A percentile compares a stretch with the other conserved stretches of the same genome.
These are phyloP conservation scores for Tuber calosporum DNA, from an alignment of 495 filamentous ascomycete genomes.

Conservation along the genomic window DNA sequence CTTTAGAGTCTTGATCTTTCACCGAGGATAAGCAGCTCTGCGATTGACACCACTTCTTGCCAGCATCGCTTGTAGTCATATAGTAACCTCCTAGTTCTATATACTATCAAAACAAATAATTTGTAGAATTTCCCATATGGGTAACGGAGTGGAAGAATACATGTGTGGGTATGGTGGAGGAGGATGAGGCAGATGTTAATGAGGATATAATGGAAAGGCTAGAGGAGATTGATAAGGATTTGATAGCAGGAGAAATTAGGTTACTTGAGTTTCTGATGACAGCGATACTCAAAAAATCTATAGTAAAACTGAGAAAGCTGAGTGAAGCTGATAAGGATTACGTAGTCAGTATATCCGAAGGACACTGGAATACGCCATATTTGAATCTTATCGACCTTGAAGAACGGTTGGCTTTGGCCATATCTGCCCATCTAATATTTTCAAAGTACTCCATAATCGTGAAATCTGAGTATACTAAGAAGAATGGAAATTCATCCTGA, in stretches of 20 bases:
- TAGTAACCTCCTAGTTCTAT: too few species aligned
- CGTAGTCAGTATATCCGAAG: not conserved
- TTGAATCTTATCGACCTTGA: constrained; percentile 9
- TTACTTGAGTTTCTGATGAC: constrained; percentile 3
- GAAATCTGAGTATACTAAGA: constrained; percentile 1
- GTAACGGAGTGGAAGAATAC: too few species aligned
- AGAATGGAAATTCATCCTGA: constrained; percentile 11
- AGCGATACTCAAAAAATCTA: not conserved
- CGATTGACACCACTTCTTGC: too few species aligned
- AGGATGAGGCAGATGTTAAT: not conserved
- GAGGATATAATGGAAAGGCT: not conserved
- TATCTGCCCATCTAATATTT: not conserved
- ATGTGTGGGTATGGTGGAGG: not conserved
- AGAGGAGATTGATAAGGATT: not conserved
- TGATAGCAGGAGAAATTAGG: not conserved
- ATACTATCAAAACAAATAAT: too few species aligned
- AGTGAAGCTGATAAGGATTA: constrained; percentile 9
- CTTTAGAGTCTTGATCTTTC: too few species aligned
- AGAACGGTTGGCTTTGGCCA: constrained; percentile 4
- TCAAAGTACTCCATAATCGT: constrained; percentile 8
- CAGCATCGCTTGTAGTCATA: too few species aligned
- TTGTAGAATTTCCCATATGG: too few species aligned
- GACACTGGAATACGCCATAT: not conserved
- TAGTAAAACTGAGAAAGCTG: not conserved
- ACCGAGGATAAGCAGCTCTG: too few species aligned